Base-by-base conservation (phyloP, 2,329 filamentous ascomycete genomes). In the Zelopaecilomyces penicillatus region DNA sequence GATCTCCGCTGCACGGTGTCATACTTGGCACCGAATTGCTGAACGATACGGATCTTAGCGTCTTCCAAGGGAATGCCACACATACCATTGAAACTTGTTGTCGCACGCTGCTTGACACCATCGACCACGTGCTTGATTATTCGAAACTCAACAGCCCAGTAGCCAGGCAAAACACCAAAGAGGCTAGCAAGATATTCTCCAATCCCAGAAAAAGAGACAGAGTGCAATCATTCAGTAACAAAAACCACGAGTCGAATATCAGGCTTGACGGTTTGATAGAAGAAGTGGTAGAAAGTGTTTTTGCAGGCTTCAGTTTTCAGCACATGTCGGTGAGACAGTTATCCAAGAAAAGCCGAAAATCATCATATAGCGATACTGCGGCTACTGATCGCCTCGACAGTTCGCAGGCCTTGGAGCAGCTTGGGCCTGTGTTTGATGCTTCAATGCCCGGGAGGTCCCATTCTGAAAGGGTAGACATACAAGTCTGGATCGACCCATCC, bases 1-100 rank as follows among this genome's bases (percentile, higher is more conserved):
- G 79, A 4, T 78, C 74, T 2, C 79, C 79, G 0, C 62, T 83
- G 1, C 78, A 83, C 44, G 79, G 78, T 3, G 73, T 82, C 30
- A 60, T 82, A 0, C 70, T 75, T 0, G 76, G 65, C 42, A 65
- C 69, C 1, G 75, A 79, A 50, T 57, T 80, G 4, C 53, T 82
- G 0, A 66, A 69, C 4, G 74, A 78, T n/a, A 76, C 74, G 0
- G 48, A 60, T 0, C 61, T 78, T 30, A 66, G 65, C 35, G 64
- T 65, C 1, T 64, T 67, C 5, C 75, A 78, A 49, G 61, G 64
- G 3, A 68, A 71, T 11, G 64, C 73, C 9, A 55, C 74, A 0
- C 63, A 69, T 28, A 73, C 70, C 1, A 71, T 78, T 35, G 67
- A 76, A 43, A 68, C 65, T 1, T 77, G 71, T 26, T 69, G 69